These are phyloP conservation scores for Gossypium herbaceum DNA, from an alignment of 345 rosid species.

Conservation along the genomic window DNA sequence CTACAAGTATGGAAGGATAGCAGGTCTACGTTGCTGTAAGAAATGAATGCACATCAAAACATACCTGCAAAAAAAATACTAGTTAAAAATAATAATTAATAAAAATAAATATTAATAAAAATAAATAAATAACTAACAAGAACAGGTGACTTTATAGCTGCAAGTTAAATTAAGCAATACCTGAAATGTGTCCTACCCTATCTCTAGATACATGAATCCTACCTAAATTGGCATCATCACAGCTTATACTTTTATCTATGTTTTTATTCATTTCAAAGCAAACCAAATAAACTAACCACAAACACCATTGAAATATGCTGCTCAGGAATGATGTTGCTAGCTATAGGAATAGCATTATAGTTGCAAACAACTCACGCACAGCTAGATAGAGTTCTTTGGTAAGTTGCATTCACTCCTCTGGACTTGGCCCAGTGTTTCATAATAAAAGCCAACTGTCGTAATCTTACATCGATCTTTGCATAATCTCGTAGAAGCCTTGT, in stretches of 20 bases:
- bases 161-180: too few species aligned
- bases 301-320: background rate
- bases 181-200: too few species aligned
- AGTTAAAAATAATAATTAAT: background rate
- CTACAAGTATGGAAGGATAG: slow-evolving; percentile 97
- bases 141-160: background rate
- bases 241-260: background rate
- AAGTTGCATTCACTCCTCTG: slow-evolving; percentile 87
- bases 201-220: too few species aligned
- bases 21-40: slow-evolving; percentile 83
- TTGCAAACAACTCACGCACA: slow-evolving; percentile 55
- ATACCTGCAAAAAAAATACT: slow-evolving; percentile 49
- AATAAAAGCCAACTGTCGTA: slow-evolving; percentile 78
- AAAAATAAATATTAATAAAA: background rate
- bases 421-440: slow-evolving; percentile 98
- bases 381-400: slow-evolving; percentile 96
- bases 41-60: slow-evolving; percentile 97
- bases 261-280: slow-evolving; percentile 1
- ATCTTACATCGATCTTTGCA: slow-evolving; percentile 70
- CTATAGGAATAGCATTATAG: slow-evolving; percentile 8
- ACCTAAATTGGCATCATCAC: too few species aligned
- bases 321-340: slow-evolving; percentile 4
- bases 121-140: too few species aligned
- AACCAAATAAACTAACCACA: background rate
- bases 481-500: slow-evolving; percentile 91